These are phyloP conservation scores for Annulohypoxylon nitens DNA, from an alignment of 495 filamentous ascomycete genomes.

Conservation along the genomic window DNA sequence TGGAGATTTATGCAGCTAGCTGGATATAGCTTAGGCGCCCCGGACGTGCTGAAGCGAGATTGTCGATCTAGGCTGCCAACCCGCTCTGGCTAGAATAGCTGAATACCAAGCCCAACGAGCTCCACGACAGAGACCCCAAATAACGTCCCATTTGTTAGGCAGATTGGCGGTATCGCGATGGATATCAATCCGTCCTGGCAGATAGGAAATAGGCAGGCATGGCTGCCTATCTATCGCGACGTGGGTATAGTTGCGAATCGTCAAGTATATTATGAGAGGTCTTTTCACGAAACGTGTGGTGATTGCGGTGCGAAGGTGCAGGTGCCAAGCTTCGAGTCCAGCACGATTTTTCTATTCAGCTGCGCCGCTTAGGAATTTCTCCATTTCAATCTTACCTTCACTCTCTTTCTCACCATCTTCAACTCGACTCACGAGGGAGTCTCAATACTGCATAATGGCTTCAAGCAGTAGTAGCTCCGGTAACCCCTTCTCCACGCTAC, in stretches of 20 bases:
- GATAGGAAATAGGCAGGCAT: conserved; percentile 22
- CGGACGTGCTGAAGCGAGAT: conserved; percentile 9
- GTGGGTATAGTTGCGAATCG: neutral
- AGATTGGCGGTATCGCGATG: neutral
- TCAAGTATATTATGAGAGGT: conserved; percentile 21
- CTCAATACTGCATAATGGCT: conserved; percentile 17
- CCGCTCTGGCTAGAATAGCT: neutral
- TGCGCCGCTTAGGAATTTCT: neutral
- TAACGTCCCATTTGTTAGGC: neutral
- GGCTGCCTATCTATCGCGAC: neutral
- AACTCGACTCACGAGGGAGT: neutral
- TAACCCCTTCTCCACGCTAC: conserved; percentile 33
- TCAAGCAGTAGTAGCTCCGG: neutral
- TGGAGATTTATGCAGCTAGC: neutral
- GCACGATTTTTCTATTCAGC: neutral
- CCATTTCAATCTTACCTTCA: neutral
- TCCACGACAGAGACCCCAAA: neutral
- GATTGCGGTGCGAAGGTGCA: neutral
- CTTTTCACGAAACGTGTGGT: neutral
- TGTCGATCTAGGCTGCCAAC: conserved; percentile 13
- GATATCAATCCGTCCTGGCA: neutral
- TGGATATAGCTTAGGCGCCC: neutral
- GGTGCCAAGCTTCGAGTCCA: neutral
- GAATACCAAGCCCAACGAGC: neutral
- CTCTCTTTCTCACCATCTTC: neutral